Evolutionary conservation across 2,329 filamentous ascomycete species (phyloP).

Genomic region (Pseudogymnoascus sp.): DNA sequence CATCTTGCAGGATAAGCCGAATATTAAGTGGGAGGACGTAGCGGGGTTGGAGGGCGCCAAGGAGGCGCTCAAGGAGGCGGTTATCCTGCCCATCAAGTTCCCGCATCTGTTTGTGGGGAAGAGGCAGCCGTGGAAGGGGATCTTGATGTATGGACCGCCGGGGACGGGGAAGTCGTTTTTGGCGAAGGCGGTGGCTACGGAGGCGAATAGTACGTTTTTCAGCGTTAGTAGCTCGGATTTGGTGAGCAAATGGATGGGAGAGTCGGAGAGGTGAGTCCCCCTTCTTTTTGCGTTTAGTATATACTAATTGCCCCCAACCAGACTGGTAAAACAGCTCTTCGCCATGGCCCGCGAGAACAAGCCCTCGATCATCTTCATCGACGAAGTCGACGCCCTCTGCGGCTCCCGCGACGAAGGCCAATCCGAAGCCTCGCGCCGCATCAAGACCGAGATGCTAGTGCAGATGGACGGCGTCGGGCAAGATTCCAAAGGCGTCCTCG

Average conservation of each 20-base stretch:
- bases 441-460: slow-evolving; percentile 96
- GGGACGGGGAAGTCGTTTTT: slow-evolving; percentile 97
- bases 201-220: slow-evolving; percentile 98
- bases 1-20: slow-evolving; percentile 90
- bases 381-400: slow-evolving; percentile 94
- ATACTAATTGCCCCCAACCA: not conserved
- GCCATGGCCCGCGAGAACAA: slow-evolving; percentile 98
- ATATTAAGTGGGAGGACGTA: slow-evolving; percentile 97
- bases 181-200: slow-evolving; percentile 93
- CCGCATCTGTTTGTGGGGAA: slow-evolving; percentile 94
- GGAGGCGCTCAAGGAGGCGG: slow-evolving; percentile 94
- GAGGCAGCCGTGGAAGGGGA: slow-evolving; percentile 96
- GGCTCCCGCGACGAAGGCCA: slow-evolving; percentile 90
- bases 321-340: slow-evolving; percentile 88
- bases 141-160: slow-evolving; percentile 88
- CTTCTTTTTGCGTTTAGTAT: not conserved
- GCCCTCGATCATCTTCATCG: slow-evolving; percentile 96
- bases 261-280: slow-evolving; percentile 77
- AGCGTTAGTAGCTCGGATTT: slow-evolving; percentile 95
- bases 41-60: slow-evolving; percentile 90
- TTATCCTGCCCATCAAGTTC: slow-evolving; percentile 96
- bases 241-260: slow-evolving; percentile 99
- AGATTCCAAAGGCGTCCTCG: slow-evolving; percentile 86
- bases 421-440: slow-evolving; percentile 91
- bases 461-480: slow-evolving; percentile 99